Evolutionary conservation across 2,329 filamentous ascomycete genomes (phyloP).

Genomic region (Nemania abortiva): DNA sequence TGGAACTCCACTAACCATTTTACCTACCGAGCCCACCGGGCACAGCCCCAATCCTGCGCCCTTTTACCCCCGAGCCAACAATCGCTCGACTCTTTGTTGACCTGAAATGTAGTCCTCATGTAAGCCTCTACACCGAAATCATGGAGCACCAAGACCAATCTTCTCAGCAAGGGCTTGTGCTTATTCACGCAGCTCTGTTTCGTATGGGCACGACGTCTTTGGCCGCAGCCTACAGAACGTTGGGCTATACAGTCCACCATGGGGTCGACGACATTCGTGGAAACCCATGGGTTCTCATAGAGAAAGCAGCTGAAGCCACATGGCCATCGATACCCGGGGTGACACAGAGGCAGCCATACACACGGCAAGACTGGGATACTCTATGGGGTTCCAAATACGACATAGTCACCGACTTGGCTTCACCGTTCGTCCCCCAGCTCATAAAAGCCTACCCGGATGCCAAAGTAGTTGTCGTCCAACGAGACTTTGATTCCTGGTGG

Average conservation of each 20-base stretch:
- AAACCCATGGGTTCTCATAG: slow-evolving; percentile 24
- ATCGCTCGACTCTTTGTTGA: too few species aligned
- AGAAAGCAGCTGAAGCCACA: slow-evolving; percentile 35
- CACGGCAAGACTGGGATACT: slow-evolving; percentile 24
- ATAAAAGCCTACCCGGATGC: too few species aligned
- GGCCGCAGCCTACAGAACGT: slow-evolving; percentile 20
- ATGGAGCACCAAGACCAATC: slow-evolving; percentile 19
- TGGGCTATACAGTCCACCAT: slow-evolving; percentile 34
- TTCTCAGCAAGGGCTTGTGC: slow-evolving; percentile 25
- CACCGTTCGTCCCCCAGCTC: slow-evolving; percentile 32
- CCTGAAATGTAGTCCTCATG: too few species aligned
- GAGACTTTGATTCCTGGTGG: slow-evolving; percentile 44
- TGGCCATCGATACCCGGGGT: slow-evolving; percentile 27
- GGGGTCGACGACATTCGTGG: slow-evolving; percentile 20
- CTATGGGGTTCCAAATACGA: slow-evolving; percentile 32
- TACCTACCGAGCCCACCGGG: too few species aligned
- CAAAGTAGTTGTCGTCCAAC: slow-evolving; percentile 43
- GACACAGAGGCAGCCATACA: slow-evolving; percentile 13
- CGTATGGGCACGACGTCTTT: slow-evolving; percentile 37
- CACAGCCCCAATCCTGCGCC: background rate
- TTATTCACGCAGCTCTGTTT: slow-evolving; percentile 35
- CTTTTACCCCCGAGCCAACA: background rate
- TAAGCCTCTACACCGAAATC: slow-evolving; percentile 3
- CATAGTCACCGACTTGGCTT: slow-evolving; percentile 27
- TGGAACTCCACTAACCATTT: too few species aligned